phyloP scores from a whole-genome alignment of 2,329 filamentous ascomycete species.

The Incumbomyces lentus region DNA sequence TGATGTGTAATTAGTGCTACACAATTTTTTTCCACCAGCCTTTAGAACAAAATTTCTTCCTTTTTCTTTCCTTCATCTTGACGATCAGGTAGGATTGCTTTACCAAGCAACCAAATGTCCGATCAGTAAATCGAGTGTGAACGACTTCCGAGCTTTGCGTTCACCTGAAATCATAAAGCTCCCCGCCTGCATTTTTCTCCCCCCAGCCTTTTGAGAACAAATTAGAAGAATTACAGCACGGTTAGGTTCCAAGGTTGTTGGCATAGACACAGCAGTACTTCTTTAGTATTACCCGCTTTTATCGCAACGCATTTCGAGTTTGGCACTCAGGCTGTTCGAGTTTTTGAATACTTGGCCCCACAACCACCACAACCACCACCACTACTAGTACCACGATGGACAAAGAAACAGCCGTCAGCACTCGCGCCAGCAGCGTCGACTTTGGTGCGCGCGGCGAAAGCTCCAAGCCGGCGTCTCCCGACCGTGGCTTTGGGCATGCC shows the following conservation, averaged over 20 bases:
- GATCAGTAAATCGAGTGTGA: slow-evolving; percentile 26
- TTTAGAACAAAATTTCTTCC: too few species aligned
- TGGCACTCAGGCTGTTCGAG: too few species aligned
- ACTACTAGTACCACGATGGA: too few species aligned
- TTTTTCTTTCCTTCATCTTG: too few species aligned
- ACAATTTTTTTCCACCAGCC: not conserved
- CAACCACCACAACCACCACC: too few species aligned
- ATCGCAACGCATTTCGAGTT: not conserved
- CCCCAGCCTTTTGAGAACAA: slow-evolving; percentile 23
- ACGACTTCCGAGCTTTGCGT: slow-evolving; percentile 52
- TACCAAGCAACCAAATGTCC: not conserved
- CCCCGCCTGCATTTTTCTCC: slow-evolving; percentile 11
- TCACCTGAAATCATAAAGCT: slow-evolving; percentile 41
- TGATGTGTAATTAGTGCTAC: not conserved
- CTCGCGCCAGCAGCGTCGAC: slow-evolving; percentile 17
- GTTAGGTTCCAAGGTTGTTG: too few species aligned
- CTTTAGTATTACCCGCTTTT: too few species aligned
- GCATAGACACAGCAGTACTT: too few species aligned
- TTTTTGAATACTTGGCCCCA: too few species aligned
- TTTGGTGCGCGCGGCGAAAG: slow-evolving; percentile 12
- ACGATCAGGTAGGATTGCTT: too few species aligned
- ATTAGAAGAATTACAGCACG: too few species aligned
- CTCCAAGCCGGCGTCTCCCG: slow-evolving; percentile 9
- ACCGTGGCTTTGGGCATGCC: slow-evolving; percentile 23
- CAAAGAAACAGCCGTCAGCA: slow-evolving; percentile 8